Conservation (phyloP, 2,329 filamentous ascomycete species). For the Cryphonectria radicalis region DNA sequence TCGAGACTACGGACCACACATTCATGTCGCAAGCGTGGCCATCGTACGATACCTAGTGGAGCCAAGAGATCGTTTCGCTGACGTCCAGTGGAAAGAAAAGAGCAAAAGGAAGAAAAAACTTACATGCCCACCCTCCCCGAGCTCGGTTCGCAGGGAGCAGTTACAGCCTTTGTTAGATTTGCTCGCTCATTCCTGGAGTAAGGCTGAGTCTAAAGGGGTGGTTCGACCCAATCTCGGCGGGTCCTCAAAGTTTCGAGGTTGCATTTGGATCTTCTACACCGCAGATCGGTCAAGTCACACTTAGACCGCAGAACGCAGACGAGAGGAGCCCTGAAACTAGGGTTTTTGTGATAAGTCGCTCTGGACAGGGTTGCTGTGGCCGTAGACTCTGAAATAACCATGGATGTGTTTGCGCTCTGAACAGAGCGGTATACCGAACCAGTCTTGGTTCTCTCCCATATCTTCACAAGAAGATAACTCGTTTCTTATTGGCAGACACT, state of each 20-base stretch:
- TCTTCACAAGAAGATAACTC: background rate
- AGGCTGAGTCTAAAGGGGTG: constrained; percentile 1
- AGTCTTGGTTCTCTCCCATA: background rate
- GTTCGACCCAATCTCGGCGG: background rate
- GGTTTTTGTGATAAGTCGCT: background rate
- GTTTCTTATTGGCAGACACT: background rate
- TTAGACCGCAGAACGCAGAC: background rate
- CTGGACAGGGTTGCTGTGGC: background rate
- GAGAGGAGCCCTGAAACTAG: background rate
- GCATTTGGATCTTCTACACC: constrained; percentile 7
- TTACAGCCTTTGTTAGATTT: background rate
- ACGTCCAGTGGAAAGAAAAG: background rate
- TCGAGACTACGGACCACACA: constrained; percentile 2
- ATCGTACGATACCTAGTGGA: constrained; percentile 29
- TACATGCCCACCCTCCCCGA: background rate
- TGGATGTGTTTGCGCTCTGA: background rate
- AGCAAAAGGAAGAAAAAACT: background rate
- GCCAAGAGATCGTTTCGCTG: background rate
- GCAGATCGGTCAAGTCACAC: constrained; percentile 3
- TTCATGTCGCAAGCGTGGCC: constrained; percentile 5
- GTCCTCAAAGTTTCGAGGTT: background rate
- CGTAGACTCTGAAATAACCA: background rate
- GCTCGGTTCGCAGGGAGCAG: background rate
- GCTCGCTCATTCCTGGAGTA: background rate
- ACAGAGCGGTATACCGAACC: background rate